A percentile compares a stretch with the other conserved stretches of the same genome.
Conservation (phyloP, 495 filamentous ascomycete species). For the Niebla homalea region DNA sequence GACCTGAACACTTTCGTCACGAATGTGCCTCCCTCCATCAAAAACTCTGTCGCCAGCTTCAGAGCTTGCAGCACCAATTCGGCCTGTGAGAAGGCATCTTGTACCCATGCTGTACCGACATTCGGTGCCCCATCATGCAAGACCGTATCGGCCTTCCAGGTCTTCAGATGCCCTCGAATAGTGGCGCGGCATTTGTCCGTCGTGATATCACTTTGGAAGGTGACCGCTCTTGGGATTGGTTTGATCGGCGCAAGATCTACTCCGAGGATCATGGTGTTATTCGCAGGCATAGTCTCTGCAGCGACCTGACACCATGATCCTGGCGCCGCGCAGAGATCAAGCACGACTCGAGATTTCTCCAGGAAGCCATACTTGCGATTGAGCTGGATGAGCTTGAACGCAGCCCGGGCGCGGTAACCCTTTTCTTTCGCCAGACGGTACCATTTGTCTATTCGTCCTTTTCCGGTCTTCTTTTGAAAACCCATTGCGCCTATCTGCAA, state of each 20-base stretch:
- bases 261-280: conserved; percentile 76
- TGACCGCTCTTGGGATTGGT: conserved; percentile 80
- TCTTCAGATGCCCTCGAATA: conserved; percentile 80
- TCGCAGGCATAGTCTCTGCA: conserved; percentile 78
- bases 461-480: conserved; percentile 98
- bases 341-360: conserved; percentile 84
- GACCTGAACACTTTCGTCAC: conserved; percentile 96
- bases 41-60: conserved; percentile 87
- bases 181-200: conserved; percentile 94
- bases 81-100: conserved; percentile 96
- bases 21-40: conserved; percentile 81
- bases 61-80: conserved; percentile 85
- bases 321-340: conserved; percentile 95
- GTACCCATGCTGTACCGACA: conserved; percentile 94
- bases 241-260: conserved; percentile 96
- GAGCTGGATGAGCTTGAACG: conserved; percentile 96
- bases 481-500: conserved; percentile 46
- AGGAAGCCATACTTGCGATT: conserved; percentile 99
- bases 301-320: conserved; percentile 99
- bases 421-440: conserved; percentile 95
- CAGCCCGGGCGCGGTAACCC: conserved; percentile 88
- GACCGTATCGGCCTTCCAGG: conserved; percentile 96
- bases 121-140: conserved; percentile 97
- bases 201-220: conserved; percentile 96
- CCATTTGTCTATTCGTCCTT: conserved; percentile 99